Base-by-base conservation (phyloP, 805 yeast species). In the Ogataea methanolica region DNA sequence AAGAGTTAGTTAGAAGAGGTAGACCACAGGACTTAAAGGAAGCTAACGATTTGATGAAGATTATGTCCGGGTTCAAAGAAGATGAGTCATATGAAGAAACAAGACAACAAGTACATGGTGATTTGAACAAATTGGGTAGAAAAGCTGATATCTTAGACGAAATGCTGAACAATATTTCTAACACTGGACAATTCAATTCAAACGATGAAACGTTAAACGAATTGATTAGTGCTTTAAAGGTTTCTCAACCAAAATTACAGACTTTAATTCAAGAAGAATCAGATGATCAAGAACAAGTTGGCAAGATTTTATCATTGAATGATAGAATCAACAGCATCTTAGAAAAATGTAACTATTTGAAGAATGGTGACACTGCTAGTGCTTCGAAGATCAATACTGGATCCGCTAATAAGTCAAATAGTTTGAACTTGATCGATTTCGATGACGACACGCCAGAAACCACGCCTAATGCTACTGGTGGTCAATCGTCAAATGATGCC, bases 61-160 rank as follows among this genome's bases (percentile, higher is more conserved):
- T 94, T 56, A 90, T 94, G 97, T 96, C 98, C 5, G 99, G 99
- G 6, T 94, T 89, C 73, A 87, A 87, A 65, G 89, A 87, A 59
- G 96, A 90, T 63, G 80, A 82, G 51, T 71, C 77, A 17, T 71
- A 77, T 51, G 79, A 80, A 46, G 87, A 83, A 58, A 86, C 89
- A 54, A 82, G 81, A 60, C 88, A 86, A 47, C 81, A 86, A 57
- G 85, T 91, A 33, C 82, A 84, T 33, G 88, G 85, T 53, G 98
- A 94, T 61, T 73, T 94, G 45, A 88, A 86, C 42, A 84, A 87
- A 63, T 75, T 94, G 59, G 83, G 81, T 57, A 78, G 96, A 47
- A 94, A 94, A 68, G 87, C 89, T 14, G 96, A 88, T 54, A 73
- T 94, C 39, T 79, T 94, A 52, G 83, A 84, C 47, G 97, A 92